Conservation (phyloP, 1,139 yeast species). For the Geotrichum klebahnii region DNA sequence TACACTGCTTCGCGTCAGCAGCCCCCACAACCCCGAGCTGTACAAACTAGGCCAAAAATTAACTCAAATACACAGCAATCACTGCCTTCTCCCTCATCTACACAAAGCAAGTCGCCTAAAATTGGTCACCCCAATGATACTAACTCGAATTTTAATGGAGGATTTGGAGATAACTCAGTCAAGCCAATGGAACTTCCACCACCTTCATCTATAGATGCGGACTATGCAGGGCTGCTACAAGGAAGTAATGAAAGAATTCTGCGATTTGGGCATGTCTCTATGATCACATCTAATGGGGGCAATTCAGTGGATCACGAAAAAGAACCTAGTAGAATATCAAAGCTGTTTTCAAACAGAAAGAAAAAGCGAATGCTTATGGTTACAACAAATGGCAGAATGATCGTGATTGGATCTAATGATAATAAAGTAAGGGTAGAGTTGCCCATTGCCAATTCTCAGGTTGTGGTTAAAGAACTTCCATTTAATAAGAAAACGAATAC, state of each 20-base stretch:
- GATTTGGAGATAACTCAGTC: slow-evolving; percentile 37
- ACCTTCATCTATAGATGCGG: slow-evolving; percentile 56
- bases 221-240: slow-evolving; percentile 59
- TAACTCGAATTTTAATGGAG: slow-evolving; percentile 24
- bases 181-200: slow-evolving; percentile 50
- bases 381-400: slow-evolving; percentile 39
- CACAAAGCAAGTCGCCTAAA: slow-evolving; percentile 23
- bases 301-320: slow-evolving; percentile 29
- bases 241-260: slow-evolving; percentile 69
- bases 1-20: slow-evolving; percentile 9
- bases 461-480: slow-evolving; percentile 36
- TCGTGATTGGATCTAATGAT: slow-evolving; percentile 22
- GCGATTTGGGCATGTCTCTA: slow-evolving; percentile 52
- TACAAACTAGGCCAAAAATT: slow-evolving; percentile 23
- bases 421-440: slow-evolving; percentile 28
- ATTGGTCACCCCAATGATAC: slow-evolving; percentile 22
- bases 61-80: not conserved
- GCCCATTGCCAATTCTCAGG: slow-evolving; percentile 37
- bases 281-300: slow-evolving; percentile 22
- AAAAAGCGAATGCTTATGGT: slow-evolving; percentile 36
- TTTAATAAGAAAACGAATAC: slow-evolving; percentile 31
- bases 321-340: slow-evolving; percentile 33
- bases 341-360: slow-evolving; percentile 34
- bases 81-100: slow-evolving; percentile 8
- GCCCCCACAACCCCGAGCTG: slow-evolving; percentile 35